These are phyloP conservation scores for Sambucus nigra DNA, from an alignment of 129 eudicot species.

Conservation along the genomic window DNA sequence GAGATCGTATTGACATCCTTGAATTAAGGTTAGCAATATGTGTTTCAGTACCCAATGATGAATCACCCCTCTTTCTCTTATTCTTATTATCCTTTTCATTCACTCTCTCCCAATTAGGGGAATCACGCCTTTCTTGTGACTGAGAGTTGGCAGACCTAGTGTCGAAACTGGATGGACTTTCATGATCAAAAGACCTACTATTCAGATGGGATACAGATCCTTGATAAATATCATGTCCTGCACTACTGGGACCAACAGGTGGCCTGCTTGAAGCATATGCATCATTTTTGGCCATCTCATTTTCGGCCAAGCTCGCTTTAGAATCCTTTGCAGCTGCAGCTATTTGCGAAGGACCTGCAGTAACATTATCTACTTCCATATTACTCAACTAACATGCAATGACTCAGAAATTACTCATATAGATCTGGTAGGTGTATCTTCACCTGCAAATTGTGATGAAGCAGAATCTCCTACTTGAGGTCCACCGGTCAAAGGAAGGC, in stretches of 20 bases:
- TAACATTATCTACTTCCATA: slow-evolving; percentile 15
- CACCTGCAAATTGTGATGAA: slow-evolving; percentile 66
- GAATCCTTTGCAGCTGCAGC: slow-evolving; percentile 39
- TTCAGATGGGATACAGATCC: slow-evolving; percentile 51
- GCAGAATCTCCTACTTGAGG: slow-evolving; percentile 63
- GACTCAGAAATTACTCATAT: neutral
- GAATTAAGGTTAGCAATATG: slow-evolving; percentile 9
- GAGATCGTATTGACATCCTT: slow-evolving; percentile 3
- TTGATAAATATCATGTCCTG: slow-evolving; percentile 61
- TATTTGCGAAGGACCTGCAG: slow-evolving; percentile 68
- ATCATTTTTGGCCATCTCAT: slow-evolving; percentile 40
- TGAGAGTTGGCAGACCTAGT: slow-evolving; percentile 20
- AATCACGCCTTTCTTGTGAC: slow-evolving; percentile 23
- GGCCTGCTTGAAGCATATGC: slow-evolving; percentile 45
- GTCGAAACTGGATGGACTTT: slow-evolving; percentile 30
- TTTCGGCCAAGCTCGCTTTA: slow-evolving; percentile 29
- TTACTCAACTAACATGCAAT: slow-evolving; percentile 1
- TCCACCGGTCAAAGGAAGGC: slow-evolving; percentile 56
- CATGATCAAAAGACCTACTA: slow-evolving; percentile 34
- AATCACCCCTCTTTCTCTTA: slow-evolving; percentile 26
- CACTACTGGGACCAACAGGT: slow-evolving; percentile 38
- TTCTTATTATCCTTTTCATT: slow-evolving; percentile 21
- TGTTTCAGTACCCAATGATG: slow-evolving; percentile 5
- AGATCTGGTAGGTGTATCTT: neutral
- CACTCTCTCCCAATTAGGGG: slow-evolving; percentile 20